These are phyloP conservation scores for Mucor racemosus DNA, from an alignment of 371 early-diverging fungal species.

Conservation along the genomic window DNA sequence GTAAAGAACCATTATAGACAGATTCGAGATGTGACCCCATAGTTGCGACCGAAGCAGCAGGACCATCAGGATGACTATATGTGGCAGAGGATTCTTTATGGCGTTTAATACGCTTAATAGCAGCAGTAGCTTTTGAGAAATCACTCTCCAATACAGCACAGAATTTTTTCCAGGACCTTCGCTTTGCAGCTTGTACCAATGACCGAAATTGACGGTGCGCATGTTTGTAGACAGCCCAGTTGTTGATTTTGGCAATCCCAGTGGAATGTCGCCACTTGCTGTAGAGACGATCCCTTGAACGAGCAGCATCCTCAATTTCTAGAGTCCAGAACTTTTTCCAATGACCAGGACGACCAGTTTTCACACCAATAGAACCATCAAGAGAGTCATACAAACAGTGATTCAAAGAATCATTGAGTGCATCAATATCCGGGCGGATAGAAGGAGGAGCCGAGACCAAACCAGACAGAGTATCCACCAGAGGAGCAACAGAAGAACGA, in stretches of 20 bases:
- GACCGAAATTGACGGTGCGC: conserved; percentile 3
- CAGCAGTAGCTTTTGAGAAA: conserved; percentile 4
- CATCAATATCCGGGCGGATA: conserved; percentile 12
- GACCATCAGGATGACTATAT: conserved; percentile 23
- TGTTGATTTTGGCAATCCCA: conserved; percentile 8
- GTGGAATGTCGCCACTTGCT: conserved; percentile 14
- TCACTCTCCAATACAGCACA: conserved; percentile 7
- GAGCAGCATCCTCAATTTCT: conserved; percentile 9
- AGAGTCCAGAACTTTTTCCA: conserved; percentile 2
- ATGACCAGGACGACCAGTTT: conserved; percentile 8
- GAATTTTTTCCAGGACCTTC: conserved; percentile 4
- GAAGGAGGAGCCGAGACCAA: conserved; percentile 3
- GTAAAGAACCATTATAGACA: conserved; percentile 15
- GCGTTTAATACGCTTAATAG: not conserved
- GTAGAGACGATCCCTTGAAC: conserved; percentile 7
- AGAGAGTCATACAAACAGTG: conserved; percentile 13
- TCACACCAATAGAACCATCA: too few species aligned
- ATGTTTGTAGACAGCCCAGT: conserved; percentile 6
- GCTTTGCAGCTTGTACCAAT: conserved; percentile 2
- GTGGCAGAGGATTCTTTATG: conserved; percentile 2
- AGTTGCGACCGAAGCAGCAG: conserved; percentile 4
- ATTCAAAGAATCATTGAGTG: conserved; percentile 8
- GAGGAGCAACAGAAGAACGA: not conserved
- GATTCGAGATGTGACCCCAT: conserved; percentile 23
- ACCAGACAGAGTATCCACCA: not conserved